Evolutionary conservation across 306 rosid genomes (phyloP), one percentile per base, ranked within the genome.

Genomic region (Mimosa bimucronata): DNA sequence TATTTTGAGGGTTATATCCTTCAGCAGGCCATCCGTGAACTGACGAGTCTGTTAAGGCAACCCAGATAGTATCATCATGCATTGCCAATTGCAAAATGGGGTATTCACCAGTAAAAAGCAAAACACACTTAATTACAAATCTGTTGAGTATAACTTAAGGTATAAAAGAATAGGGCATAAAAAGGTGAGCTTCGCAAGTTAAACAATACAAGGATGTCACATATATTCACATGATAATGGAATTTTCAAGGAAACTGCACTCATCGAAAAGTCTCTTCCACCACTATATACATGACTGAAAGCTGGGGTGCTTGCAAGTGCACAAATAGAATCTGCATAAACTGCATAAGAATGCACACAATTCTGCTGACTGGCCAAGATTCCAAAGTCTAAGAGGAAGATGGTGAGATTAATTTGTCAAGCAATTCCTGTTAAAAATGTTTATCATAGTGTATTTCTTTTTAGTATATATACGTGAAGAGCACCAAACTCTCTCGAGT

Each of bases 301-400:
- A 46, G 99, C 74, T 16, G 98, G 98, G 62, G 97, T 90, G 86
- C 99, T 95, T 45, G 96, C 99, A 85, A 95, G 98, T 75, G 99
- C 92, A 98, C 99, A 95, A 73, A 95, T 98, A 87, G 99, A 95
- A 87, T 95, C 99, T 45, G 98, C 91, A 87, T 95, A 98, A 81
- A 95, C 99, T 34, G 98, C 99, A 87, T 95, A 95, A 58, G 99
- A 89, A 89, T 95, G 99, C 82, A 95, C 81, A 77, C 99, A 95
- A 80, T 98, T 88, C 80, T 95, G 99, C 90, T 93, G 98, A 80
- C n/a, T n/a, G n/a, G n/a, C 98, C 97, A 85, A 95, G 92, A 91
- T 95, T 98, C 99, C 99, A 95, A 40, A 95, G 93, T 84, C 99
- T 95, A 77, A 57, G 68, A 83, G 83, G 81, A 79, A 85, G 29